These are phyloP conservation scores for Pichia nakasei DNA, from an alignment of 805 yeast species.

Conservation along the genomic window DNA sequence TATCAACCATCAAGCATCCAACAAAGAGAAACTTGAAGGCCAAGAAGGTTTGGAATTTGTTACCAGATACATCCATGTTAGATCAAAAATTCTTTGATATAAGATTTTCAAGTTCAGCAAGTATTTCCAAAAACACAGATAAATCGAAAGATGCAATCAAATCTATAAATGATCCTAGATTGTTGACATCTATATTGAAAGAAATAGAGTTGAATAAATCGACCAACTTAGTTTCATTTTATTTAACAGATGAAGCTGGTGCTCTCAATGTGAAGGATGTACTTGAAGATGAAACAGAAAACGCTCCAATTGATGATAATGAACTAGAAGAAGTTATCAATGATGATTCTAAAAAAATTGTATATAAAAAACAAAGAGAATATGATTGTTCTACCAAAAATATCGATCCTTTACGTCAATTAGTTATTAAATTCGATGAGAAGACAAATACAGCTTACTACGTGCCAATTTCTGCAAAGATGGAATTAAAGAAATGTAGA, in stretches of 20 bases:
- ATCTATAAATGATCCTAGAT: constrained; percentile 26
- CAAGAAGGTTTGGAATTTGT: constrained; percentile 65
- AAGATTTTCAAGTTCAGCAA: constrained; percentile 53
- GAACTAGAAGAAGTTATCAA: constrained; percentile 30
- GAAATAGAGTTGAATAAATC: constrained; percentile 65
- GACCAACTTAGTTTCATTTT: constrained; percentile 63
- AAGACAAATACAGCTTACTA: constrained; percentile 56
- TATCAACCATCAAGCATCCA: constrained; percentile 57
- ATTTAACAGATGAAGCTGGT: constrained; percentile 37
- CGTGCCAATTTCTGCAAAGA: constrained; percentile 67
- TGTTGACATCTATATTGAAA: constrained; percentile 58
- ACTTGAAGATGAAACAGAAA: constrained; percentile 40
- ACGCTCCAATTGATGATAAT: constrained; percentile 39
- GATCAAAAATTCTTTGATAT: constrained; percentile 65
- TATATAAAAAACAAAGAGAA: constrained; percentile 63
- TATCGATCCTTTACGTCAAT: constrained; percentile 47
- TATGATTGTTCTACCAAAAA: constrained; percentile 59
- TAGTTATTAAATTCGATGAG: constrained; percentile 55
- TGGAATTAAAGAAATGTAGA: constrained; percentile 80
- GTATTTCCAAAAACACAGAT: constrained; percentile 30
- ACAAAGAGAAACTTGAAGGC: constrained; percentile 64
- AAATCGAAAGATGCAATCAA: constrained; percentile 27
- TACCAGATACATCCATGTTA: constrained; percentile 88
- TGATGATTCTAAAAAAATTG: constrained; percentile 32
- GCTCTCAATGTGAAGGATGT: constrained; percentile 34